A percentile compares a stretch with the other conserved stretches of the same genome.
Evolutionary conservation across 768 basidiomycete species (phyloP).

Genomic region (Suillus americanus): DNA sequence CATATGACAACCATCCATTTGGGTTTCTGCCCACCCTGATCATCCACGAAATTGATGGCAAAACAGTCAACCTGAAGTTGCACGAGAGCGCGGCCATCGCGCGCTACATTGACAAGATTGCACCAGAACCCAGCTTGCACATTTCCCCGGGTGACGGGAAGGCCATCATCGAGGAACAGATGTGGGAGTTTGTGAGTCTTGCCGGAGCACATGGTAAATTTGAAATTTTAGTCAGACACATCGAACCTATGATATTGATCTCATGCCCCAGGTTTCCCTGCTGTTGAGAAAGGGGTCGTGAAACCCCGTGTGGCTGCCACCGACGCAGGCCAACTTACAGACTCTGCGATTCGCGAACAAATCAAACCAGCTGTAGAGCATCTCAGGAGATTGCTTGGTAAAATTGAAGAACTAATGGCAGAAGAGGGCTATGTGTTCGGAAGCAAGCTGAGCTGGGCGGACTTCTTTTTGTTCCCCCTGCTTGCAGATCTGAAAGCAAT

Average conservation of each 20-base stretch:
- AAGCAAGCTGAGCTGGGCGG: constrained; percentile 28
- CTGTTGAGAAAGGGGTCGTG: constrained; percentile 31
- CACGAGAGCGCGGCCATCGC: constrained; percentile 30
- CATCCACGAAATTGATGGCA: constrained; percentile 27
- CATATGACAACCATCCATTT: constrained; percentile 29
- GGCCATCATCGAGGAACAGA: constrained; percentile 24
- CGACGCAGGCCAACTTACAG: constrained; percentile 22
- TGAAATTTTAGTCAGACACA: background rate
- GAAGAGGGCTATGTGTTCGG: constrained; percentile 30
- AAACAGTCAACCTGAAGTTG: constrained; percentile 23
- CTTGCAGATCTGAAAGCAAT: constrained; percentile 29
- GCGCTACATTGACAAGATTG: constrained; percentile 29
- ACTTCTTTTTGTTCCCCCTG: constrained; percentile 34
- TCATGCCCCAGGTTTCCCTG: constrained; percentile 23
- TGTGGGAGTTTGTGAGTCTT: constrained; percentile 35
- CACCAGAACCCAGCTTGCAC: constrained; percentile 26
- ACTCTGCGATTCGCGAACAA: constrained; percentile 20
- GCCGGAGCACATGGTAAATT: constrained; percentile 23
- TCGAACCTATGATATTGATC: constrained; percentile 1
- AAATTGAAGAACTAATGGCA: constrained; percentile 23
- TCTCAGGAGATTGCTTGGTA: constrained; percentile 17
- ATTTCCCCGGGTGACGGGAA: constrained; percentile 22
- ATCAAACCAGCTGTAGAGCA: constrained; percentile 19
- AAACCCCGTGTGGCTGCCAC: constrained; percentile 29
- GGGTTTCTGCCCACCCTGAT: constrained; percentile 30